Base-by-base conservation (phyloP, 495 filamentous ascomycete species). In the Xylaria grammica region DNA sequence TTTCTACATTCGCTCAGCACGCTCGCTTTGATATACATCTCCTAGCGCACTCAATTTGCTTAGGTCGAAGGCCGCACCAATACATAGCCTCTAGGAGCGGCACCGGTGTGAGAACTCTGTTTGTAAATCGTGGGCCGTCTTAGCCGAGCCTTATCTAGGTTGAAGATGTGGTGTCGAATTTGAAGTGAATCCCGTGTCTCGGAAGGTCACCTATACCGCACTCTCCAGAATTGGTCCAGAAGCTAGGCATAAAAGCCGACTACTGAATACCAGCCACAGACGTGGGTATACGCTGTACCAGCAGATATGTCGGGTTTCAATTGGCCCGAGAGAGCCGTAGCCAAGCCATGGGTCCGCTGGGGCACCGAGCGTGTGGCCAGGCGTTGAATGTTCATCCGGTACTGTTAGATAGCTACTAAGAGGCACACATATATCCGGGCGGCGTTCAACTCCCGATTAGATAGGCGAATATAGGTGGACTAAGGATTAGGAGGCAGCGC, bases 281-380 rank as follows among this genome's bases (percentile, higher is more conserved):
- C 3, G 17, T 3, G 19, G 50, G 19, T 53, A 36, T 11, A 36
- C 11, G 32, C 32, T 36, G 17, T 36, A 36, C 30, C 6, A 38
- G 6, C 22, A 54, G 26, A 17, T 24, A 55, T 27, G n/a, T 59
- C 55, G 55, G 55, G 40, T 59, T 44, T 59, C 26, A 59, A 36
- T 59, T 59, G 38, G 55, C 26, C 55, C 55, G 55, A 59, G 40
- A 45, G 46, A 0, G 29, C 17, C 38, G n/a, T 3, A 29, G 20
- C 46, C 46, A 50, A 50, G 46, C 19, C 40, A 32, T 4, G 34
- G 19, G n/a, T 3, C 51, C 29, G 30, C 51, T 13, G 22, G 20
- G 13, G 34, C 11, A 1, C 54, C 54, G 52, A 30, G 11, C 38
- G 9, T 40, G 20, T 29, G 13, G 7, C 54, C 34, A 24, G 55